Conservation (phyloP, 2,329 filamentous ascomycete species). For the Arthroderma uncinatum region DNA sequence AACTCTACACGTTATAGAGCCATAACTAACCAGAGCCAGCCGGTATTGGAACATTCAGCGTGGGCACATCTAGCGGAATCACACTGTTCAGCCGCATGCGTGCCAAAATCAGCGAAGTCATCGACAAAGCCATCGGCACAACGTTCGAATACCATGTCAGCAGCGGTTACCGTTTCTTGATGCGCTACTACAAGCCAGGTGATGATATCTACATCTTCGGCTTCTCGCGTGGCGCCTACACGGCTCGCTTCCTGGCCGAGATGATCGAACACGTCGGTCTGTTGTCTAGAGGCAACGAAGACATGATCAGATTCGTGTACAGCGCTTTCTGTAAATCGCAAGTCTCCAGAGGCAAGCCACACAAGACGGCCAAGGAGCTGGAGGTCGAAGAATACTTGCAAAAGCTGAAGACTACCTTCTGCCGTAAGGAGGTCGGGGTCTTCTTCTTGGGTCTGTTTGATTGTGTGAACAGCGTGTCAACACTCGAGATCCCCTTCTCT, state of each 20-base stretch:
- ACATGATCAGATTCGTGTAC: conserved; percentile 44
- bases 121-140: conserved; percentile 15
- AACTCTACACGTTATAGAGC: background rate
- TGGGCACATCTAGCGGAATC: conserved; percentile 7
- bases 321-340: conserved; percentile 23
- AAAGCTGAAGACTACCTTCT: conserved; percentile 42
- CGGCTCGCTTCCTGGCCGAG: conserved; percentile 43
- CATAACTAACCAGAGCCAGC: conserved; percentile 5
- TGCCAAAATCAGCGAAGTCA: conserved; percentile 10
- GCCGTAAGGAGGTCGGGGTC: conserved; percentile 36
- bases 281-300: conserved; percentile 43
- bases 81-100: conserved; percentile 11
- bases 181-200: conserved; percentile 43
- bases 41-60: conserved; percentile 16
- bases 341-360: conserved; percentile 23
- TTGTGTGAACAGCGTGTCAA: conserved; percentile 41
- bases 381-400: conserved; percentile 23
- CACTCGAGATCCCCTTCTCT: conserved; percentile 27
- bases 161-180: conserved; percentile 44
- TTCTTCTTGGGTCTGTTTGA: conserved; percentile 49
- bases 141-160: conserved; percentile 43
- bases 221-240: conserved; percentile 44
- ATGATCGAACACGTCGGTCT: conserved; percentile 43
- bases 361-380: conserved; percentile 14
- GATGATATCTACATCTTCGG: conserved; percentile 47